phyloP scores from a whole-genome alignment of 192 early-diverging fungal genomes.

The Umbelopsis isabellina region DNA sequence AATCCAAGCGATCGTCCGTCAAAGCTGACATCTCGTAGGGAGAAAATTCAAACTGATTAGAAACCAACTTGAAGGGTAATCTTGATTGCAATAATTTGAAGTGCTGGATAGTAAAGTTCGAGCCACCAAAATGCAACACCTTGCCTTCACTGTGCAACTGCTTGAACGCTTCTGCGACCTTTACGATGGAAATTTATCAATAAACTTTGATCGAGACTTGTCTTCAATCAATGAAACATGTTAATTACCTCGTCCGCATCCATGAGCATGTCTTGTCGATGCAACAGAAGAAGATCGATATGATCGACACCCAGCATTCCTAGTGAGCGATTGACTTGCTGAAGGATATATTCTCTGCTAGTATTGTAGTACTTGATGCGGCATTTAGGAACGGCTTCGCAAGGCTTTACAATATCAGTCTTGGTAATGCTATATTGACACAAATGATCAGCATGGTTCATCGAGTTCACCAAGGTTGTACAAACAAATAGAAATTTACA shows the following conservation, averaged over 20 bases:
- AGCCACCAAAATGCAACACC: conserved; percentile 24
- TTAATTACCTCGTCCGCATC: conserved; percentile 26
- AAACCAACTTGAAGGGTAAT: neutral
- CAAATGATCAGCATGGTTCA: neutral
- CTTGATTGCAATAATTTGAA: conserved; percentile 24
- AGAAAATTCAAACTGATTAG: conserved; percentile 25
- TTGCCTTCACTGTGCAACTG: conserved; percentile 22
- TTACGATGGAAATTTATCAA: neutral
- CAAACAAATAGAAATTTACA: conserved; percentile 15
- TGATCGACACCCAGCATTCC: conserved; percentile 16
- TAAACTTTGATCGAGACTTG: neutral
- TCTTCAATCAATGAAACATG: neutral
- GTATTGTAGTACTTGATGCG: conserved; percentile 28
- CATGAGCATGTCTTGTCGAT: conserved; percentile 28
- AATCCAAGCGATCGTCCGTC: conserved; percentile 22
- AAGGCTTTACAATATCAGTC: conserved; percentile 25
- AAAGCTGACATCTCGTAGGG: conserved; percentile 22
- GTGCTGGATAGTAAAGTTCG: conserved; percentile 22
- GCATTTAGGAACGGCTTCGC: conserved; percentile 15
- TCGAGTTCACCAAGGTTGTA: neutral
- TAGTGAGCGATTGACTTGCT: conserved; percentile 19
- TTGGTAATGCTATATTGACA: conserved; percentile 20
- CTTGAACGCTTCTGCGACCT: conserved; percentile 25
- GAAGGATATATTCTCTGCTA: conserved; percentile 15
- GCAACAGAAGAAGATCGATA: conserved; percentile 26